Percentiles rank a stretch among this genome's conserved stretches.
Conservation (phyloP, 1,284 basidiomycete species). For the Ustilago cynodontis region DNA sequence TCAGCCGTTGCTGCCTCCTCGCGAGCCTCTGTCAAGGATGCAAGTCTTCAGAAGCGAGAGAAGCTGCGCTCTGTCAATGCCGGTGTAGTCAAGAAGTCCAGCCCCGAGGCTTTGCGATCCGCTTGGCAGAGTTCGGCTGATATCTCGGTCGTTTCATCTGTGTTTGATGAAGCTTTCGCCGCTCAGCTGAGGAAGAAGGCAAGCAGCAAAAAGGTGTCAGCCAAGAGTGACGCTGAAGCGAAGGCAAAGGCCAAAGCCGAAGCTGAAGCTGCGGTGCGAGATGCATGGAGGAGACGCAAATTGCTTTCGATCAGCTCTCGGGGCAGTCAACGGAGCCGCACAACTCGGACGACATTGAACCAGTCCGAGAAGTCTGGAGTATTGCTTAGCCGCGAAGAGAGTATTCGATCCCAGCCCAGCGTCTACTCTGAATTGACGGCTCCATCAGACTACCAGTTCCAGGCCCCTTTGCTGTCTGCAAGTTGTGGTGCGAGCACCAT, state of each 20-base stretch:
- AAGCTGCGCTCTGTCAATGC: slow-evolving; percentile 12
- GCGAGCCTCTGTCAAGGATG: neutral
- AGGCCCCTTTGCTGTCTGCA: slow-evolving; percentile 34
- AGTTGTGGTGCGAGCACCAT: slow-evolving; percentile 17
- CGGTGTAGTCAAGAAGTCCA: slow-evolving; percentile 6
- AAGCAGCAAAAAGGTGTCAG: neutral
- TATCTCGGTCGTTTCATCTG: slow-evolving; percentile 34
- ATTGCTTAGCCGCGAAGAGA: slow-evolving; percentile 24
- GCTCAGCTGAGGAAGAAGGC: slow-evolving; percentile 15
- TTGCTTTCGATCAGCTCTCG: slow-evolving; percentile 48
- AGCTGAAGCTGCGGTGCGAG: slow-evolving; percentile 30
- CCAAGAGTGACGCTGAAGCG: slow-evolving; percentile 9
- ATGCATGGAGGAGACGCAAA: slow-evolving; percentile 34
- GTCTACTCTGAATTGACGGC: slow-evolving; percentile 51
- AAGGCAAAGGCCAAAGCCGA: slow-evolving; percentile 32
- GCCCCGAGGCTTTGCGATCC: slow-evolving; percentile 17
- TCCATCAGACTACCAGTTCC: slow-evolving; percentile 43
- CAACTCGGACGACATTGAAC: slow-evolving; percentile 3
- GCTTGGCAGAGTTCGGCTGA: slow-evolving; percentile 36
- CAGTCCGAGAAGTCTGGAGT: neutral
- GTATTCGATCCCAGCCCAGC: slow-evolving; percentile 29
- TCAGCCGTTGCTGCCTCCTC: neutral
- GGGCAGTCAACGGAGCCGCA: slow-evolving; percentile 27
- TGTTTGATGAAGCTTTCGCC: slow-evolving; percentile 45
- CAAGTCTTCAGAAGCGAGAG: slow-evolving; percentile 33